phyloP scores from a whole-genome alignment of 345 rosid species.

The Populus pruinosa region DNA sequence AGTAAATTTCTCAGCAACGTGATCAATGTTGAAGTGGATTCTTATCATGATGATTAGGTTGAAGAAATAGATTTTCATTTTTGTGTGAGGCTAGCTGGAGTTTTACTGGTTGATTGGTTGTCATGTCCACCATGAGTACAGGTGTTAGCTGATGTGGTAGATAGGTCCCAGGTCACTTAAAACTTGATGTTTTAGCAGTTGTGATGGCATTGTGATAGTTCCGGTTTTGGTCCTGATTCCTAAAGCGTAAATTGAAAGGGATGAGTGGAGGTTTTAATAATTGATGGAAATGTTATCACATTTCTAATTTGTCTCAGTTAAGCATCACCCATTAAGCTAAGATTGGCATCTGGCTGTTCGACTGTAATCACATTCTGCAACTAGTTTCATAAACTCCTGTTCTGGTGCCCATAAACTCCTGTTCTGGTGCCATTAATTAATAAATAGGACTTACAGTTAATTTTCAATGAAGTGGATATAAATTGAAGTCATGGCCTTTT shows the following conservation, averaged over 20 bases:
- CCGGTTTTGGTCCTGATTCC: not conserved
- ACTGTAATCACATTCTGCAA: not conserved
- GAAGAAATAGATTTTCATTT: not conserved
- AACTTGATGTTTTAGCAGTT: not conserved
- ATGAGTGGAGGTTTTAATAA: not conserved
- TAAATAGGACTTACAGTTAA: not conserved
- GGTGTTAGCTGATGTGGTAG: not conserved
- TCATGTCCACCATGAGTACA: not conserved
- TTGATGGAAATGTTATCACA: not conserved
- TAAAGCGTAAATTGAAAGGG: not conserved
- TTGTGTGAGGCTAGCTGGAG: not conserved
- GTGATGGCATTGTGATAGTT: not conserved
- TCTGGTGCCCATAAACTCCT: too few species aligned
- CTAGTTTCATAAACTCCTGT: too few species aligned
- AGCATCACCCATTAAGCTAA: not conserved
- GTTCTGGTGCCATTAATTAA: not conserved
- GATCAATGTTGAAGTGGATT: too few species aligned
- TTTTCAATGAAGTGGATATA: not conserved
- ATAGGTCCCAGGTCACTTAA: not conserved
- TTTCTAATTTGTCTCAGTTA: not conserved
- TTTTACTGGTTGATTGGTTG: not conserved
- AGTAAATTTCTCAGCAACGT: not conserved
- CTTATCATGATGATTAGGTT: not conserved
- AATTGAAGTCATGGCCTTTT: not conserved
- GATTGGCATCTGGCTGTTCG: too few species aligned